A percentile compares a stretch with the other conserved stretches of the same genome.
phyloP scores from a whole-genome alignment of 768 basidiomycete genomes.

The Phlebiopsis flavidoalba region DNA sequence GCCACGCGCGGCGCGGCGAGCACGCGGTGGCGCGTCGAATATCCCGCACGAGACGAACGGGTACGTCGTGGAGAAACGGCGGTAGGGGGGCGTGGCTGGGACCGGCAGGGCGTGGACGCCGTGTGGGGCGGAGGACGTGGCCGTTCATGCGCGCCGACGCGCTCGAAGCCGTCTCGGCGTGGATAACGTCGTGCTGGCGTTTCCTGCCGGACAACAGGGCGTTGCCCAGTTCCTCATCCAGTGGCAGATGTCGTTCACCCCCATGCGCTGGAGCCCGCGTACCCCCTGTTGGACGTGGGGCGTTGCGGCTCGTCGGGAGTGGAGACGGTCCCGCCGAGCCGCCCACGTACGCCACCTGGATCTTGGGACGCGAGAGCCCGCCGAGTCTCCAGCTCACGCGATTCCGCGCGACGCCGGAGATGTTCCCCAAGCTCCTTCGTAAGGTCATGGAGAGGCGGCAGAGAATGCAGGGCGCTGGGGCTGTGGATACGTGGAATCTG shows the following conservation, averaged over 20 bases:
- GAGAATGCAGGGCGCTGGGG: slow-evolving; percentile 26
- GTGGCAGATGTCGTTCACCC: slow-evolving; percentile 23
- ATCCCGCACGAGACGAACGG: neutral
- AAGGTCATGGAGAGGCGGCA: slow-evolving; percentile 31
- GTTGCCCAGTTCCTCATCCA: slow-evolving; percentile 40
- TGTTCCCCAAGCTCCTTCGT: slow-evolving; percentile 32
- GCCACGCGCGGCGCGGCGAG: slow-evolving; percentile 29
- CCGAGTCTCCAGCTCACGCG: slow-evolving; percentile 38
- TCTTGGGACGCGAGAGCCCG: slow-evolving; percentile 29
- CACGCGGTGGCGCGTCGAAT: slow-evolving; percentile 34
- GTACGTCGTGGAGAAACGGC: neutral
- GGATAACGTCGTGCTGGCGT: slow-evolving; percentile 29
- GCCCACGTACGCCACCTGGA: slow-evolving; percentile 39
- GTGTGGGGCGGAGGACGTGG: slow-evolving; percentile 39
- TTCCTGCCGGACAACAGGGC: slow-evolving; percentile 40
- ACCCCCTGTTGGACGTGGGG: slow-evolving; percentile 25
- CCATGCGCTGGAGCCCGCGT: slow-evolving; percentile 13
- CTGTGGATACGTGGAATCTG: slow-evolving; percentile 46
- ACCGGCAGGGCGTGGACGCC: slow-evolving; percentile 26
- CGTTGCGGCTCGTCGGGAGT: slow-evolving; percentile 11
- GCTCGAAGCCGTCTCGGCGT: slow-evolving; percentile 8
- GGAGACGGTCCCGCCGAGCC: neutral
- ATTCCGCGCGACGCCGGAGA: slow-evolving; percentile 25
- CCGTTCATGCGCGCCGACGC: slow-evolving; percentile 31
- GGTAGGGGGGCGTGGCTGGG: slow-evolving; percentile 30